Conservation (phyloP, 2,329 filamentous ascomycete species). For the Byssoonygena ceratinophila region DNA sequence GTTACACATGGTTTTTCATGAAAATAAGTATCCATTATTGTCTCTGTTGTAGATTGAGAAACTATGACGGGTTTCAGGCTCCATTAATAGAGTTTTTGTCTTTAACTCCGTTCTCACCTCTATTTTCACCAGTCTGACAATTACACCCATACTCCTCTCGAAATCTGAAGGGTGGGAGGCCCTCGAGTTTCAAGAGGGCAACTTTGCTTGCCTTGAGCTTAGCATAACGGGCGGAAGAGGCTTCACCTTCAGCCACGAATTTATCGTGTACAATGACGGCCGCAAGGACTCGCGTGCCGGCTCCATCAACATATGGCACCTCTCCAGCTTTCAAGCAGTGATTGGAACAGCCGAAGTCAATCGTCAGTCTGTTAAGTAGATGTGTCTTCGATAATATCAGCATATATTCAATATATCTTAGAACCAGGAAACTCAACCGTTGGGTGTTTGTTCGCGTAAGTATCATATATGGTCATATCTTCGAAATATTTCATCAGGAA, state of each 20-base stretch:
- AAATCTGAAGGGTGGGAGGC: constrained; percentile 49
- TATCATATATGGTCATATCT: constrained; percentile 79
- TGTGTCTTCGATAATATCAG: constrained; percentile 43
- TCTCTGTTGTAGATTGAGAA: no score
- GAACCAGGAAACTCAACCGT: constrained; percentile 36
- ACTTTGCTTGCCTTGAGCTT: constrained; percentile 47
- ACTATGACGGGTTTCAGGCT: neutral
- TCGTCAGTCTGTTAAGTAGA: constrained; percentile 53
- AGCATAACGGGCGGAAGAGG: constrained; percentile 59
- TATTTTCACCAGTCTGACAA: constrained; percentile 38
- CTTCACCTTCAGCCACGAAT: constrained; percentile 52
- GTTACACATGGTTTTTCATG: no score
- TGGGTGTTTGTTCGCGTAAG: constrained; percentile 76
- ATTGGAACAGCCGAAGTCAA: constrained; percentile 54
- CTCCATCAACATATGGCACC: constrained; percentile 38
- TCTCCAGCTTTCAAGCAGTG: constrained; percentile 42
- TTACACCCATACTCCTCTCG: constrained; percentile 51
- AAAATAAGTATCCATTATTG: no score
- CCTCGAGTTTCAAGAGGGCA: constrained; percentile 37
- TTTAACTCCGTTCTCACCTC: constrained; percentile 14
- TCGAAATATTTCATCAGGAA: constrained; percentile 69
- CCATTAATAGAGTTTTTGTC: neutral
- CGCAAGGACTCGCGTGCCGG: constrained; percentile 47
- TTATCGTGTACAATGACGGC: constrained; percentile 66
- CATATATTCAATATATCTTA: neutral